Evolutionary conservation across 2,329 filamentous ascomycete genomes (phyloP).

Genomic region (Penicillium paneum): DNA sequence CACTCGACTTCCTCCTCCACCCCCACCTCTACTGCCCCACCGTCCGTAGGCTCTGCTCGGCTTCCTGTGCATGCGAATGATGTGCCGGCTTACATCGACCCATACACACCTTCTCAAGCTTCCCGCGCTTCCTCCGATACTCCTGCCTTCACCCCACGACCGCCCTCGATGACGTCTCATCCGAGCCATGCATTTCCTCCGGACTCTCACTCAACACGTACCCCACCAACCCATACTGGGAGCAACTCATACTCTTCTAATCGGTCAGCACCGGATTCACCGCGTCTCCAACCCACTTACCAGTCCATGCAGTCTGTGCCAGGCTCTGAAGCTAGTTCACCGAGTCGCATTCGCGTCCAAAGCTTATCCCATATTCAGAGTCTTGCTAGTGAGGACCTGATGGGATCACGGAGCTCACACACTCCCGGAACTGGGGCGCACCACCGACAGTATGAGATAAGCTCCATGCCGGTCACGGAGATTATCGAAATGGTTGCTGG

Average conservation of each 20-base stretch:
- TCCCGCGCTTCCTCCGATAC: constrained; percentile 25
- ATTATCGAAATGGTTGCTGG: constrained; percentile 99
- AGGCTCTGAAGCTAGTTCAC: constrained; percentile 46
- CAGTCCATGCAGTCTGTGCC: constrained; percentile 44
- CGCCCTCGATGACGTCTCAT: constrained; percentile 52
- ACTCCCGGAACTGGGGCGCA: constrained; percentile 46
- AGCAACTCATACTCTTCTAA: constrained; percentile 27
- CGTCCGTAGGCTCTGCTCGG: constrained; percentile 34
- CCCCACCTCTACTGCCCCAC: constrained; percentile 40
- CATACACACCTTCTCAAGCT: constrained; percentile 19
- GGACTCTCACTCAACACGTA: constrained; percentile 19
- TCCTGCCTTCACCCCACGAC: constrained; percentile 20
- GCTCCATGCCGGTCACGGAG: constrained; percentile 92
- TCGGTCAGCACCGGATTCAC: constrained; percentile 44
- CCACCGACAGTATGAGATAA: constrained; percentile 82
- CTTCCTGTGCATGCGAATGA: constrained; percentile 27
- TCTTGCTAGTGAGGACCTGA: constrained; percentile 74
- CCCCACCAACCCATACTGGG: constrained; percentile 21
- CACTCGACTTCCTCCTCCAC: constrained; percentile 23
- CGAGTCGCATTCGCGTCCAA: constrained; percentile 71
- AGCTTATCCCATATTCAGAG: constrained; percentile 89
- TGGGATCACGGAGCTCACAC: constrained; percentile 51
- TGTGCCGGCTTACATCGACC: constrained; percentile 37
- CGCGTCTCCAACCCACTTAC: constrained; percentile 46
- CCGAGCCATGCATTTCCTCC: constrained; percentile 25